phyloP scores from a whole-genome alignment of 2,329 filamentous ascomycete genomes.

The Bisporella sp. region DNA sequence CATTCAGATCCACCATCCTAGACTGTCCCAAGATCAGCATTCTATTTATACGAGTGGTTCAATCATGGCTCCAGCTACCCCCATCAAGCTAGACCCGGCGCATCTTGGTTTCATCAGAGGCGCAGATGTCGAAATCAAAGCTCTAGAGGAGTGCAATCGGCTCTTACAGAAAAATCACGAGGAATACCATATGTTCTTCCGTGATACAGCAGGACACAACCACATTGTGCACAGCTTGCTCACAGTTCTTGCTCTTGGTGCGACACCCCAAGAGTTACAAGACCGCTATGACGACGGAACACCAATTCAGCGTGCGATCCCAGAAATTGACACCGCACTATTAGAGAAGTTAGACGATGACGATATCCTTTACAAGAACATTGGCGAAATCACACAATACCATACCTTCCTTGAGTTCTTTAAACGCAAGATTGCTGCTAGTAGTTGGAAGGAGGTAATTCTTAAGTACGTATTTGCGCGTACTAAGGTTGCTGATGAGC shows the following conservation, averaged over 20 bases:
- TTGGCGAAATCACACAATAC: conserved; percentile 61
- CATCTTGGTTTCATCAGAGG: neutral
- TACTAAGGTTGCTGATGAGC: conserved; percentile 54
- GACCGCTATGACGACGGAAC: conserved; percentile 57
- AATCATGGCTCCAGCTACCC: neutral
- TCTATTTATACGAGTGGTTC: neutral
- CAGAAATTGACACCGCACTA: conserved; percentile 39
- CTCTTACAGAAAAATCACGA: conserved; percentile 9
- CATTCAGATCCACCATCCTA: no score
- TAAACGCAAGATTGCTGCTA: conserved; percentile 57
- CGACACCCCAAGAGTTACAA: conserved; percentile 48
- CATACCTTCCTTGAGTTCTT: conserved; percentile 70
- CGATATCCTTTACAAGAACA: conserved; percentile 43
- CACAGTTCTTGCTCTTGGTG: conserved; percentile 66
- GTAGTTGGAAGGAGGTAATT: conserved; percentile 53
- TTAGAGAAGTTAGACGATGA: conserved; percentile 41
- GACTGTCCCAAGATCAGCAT: no score
- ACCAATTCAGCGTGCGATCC: conserved; percentile 53
- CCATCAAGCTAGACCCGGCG: conserved; percentile 5
- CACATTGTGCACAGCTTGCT: conserved; percentile 74
- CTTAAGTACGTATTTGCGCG: conserved; percentile 60
- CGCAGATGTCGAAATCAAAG: neutral
- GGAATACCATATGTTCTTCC: conserved; percentile 72
- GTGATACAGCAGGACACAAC: conserved; percentile 66
- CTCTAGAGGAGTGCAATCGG: neutral